These are phyloP conservation scores for Lasiosphaeria miniovina DNA, from an alignment of 495 filamentous ascomycete genomes.

Conservation along the genomic window DNA sequence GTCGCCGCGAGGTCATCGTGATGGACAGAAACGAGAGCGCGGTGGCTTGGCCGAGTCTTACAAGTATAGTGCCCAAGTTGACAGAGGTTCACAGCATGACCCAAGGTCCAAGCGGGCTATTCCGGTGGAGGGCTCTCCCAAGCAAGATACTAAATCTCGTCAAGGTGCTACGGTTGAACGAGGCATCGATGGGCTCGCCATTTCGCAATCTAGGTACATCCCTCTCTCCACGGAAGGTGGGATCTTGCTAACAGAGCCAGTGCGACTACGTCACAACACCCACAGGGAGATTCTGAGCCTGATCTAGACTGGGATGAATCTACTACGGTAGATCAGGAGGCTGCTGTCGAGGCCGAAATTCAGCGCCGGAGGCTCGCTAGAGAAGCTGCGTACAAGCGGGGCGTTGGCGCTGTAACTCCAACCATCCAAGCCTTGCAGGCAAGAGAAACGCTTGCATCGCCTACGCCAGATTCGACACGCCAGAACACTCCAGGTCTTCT, in stretches of 20 bases:
- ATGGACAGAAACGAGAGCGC: slow-evolving; percentile 41
- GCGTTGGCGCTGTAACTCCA: slow-evolving; percentile 69
- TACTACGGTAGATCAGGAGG: slow-evolving; percentile 65
- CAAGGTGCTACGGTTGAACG: slow-evolving; percentile 58
- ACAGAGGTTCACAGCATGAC: slow-evolving; percentile 37
- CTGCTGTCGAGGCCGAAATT: slow-evolving; percentile 56
- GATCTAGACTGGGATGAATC: slow-evolving; percentile 44
- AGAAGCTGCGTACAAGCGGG: slow-evolving; percentile 79
- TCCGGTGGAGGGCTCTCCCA: slow-evolving; percentile 38
- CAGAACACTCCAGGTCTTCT: slow-evolving; percentile 36
- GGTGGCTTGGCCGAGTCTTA: slow-evolving; percentile 23
- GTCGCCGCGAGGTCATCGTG: slow-evolving; percentile 51
- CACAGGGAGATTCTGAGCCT: slow-evolving; percentile 22
- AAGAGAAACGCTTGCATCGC: slow-evolving; percentile 51
- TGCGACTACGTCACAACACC: slow-evolving; percentile 6
- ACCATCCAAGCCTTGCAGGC: slow-evolving; percentile 74
- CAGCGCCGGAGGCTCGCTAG: slow-evolving; percentile 83
- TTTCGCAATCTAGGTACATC: slow-evolving; percentile 25
- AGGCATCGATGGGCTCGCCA: slow-evolving; percentile 31
- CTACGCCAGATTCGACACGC: slow-evolving; percentile 50
- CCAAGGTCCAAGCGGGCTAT: slow-evolving; percentile 30
- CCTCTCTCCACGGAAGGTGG: slow-evolving; percentile 5
- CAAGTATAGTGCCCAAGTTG: slow-evolving; percentile 44
- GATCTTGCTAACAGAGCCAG: slow-evolving; percentile 11
- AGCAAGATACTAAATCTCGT: slow-evolving; percentile 63